phyloP scores from a whole-genome alignment of 106 monocot species.

The Ottelia alismoides region DNA sequence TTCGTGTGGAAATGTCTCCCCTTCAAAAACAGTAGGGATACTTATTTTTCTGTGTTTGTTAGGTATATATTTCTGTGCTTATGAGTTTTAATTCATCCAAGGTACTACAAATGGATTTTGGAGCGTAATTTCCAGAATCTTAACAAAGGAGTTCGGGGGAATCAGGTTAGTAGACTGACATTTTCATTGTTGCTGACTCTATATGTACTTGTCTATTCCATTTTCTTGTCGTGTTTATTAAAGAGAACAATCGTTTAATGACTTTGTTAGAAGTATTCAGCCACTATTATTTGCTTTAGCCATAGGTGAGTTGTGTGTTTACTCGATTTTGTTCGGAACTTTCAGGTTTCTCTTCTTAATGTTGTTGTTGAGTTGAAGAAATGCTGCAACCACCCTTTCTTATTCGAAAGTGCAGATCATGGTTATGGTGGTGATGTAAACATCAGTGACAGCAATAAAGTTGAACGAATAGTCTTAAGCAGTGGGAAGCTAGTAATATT shows the following conservation, averaged over 20 bases:
- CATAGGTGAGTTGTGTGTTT: too few species aligned
- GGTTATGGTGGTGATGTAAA: slow-evolving; percentile 92
- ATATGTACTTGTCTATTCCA: too few species aligned
- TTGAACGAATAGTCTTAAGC: slow-evolving; percentile 91
- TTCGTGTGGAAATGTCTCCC: slow-evolving; percentile 97
- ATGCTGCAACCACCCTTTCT: slow-evolving; percentile 99
- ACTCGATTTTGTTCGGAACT: too few species aligned
- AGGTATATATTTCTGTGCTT: background rate
- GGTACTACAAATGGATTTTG: slow-evolving; percentile 99
- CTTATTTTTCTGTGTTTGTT: background rate
- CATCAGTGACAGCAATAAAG: slow-evolving; percentile 68
- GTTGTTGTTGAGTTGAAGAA: slow-evolving; percentile 98
- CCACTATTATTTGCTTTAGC: background rate
- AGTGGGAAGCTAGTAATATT: slow-evolving; percentile 96
- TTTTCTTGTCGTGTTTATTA: too few species aligned
- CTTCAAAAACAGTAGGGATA: slow-evolving; percentile 99
- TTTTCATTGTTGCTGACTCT: too few species aligned
- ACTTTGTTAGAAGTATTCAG: too few species aligned
- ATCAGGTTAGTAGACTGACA: slow-evolving; percentile 45
- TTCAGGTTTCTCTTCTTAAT: slow-evolving; percentile 96
- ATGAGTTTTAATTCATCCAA: slow-evolving; percentile 3
- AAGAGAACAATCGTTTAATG: too few species aligned
- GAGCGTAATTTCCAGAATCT: slow-evolving; percentile 94
- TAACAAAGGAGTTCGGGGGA: slow-evolving; percentile 97
- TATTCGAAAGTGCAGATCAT: slow-evolving; percentile 98